These are phyloP conservation scores for Leccinum uliginosum DNA, from an alignment of 768 basidiomycete genomes.

Conservation along the genomic window DNA sequence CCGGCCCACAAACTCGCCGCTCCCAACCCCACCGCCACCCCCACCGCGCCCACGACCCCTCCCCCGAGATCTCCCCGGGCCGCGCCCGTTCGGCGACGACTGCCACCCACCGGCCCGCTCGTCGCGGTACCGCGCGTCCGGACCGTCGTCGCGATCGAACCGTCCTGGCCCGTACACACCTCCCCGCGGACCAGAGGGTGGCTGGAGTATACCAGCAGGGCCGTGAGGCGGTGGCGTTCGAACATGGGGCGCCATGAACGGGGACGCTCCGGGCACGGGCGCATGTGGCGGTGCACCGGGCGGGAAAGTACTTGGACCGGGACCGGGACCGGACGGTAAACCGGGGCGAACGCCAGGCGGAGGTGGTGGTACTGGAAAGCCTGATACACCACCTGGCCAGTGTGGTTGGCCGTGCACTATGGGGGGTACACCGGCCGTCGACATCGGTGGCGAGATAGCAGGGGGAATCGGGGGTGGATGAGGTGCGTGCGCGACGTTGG, in stretches of 20 bases:
- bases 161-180: conserved; percentile 26
- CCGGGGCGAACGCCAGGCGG: conserved; percentile 4
- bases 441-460: conserved; percentile 10
- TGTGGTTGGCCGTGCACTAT: conserved; percentile 15
- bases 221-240: conserved; percentile 22
- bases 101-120: conserved; percentile 31
- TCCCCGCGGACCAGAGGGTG: conserved; percentile 25
- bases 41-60: conserved; percentile 25
- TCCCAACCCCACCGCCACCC: not conserved
- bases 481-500: conserved; percentile 18
- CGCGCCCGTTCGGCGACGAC: conserved; percentile 27
- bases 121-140: conserved; percentile 21
- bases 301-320: conserved; percentile 1
- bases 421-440: not conserved
- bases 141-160: conserved; percentile 26
- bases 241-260: conserved; percentile 17
- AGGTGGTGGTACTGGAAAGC: conserved; percentile 23
- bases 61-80: conserved; percentile 26
- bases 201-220: conserved; percentile 18
- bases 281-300: conserved; percentile 6
- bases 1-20: conserved; percentile 30
- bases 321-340: conserved; percentile 7
- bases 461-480: not conserved
- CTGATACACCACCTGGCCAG: conserved; percentile 23
- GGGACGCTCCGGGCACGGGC: not conserved